These are phyloP conservation scores for Papilionanthe hybrid DNA, from an alignment of 116 monocot genomes.

Conservation along the genomic window DNA sequence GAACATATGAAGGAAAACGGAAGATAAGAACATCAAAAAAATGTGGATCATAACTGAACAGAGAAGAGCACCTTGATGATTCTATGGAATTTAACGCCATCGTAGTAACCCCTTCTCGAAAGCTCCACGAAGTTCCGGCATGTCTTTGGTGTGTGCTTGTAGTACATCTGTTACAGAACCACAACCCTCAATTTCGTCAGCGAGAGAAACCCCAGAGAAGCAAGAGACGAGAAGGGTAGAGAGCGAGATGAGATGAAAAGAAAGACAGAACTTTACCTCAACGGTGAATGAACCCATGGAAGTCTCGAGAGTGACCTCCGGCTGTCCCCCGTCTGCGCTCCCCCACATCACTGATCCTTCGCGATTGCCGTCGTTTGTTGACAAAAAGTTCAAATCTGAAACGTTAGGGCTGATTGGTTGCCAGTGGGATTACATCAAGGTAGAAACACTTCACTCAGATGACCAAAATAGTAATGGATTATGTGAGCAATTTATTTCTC, in stretches of 20 bases:
- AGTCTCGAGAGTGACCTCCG: conserved; percentile 92
- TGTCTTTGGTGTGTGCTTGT: conserved; percentile 95
- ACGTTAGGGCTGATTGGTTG: no score
- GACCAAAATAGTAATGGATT: no score
- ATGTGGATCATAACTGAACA: neutral
- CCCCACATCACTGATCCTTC: conserved; percentile 43
- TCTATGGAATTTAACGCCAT: conserved; percentile 89
- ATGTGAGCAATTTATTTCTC: no score
- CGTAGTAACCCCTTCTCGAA: conserved; percentile 97
- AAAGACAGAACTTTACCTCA: conserved; percentile 38
- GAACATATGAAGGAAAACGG: neutral
- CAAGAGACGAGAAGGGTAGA: neutral
- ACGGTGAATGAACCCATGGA: conserved; percentile 93
- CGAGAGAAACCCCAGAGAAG: conserved; percentile 1
- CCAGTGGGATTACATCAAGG: no score
- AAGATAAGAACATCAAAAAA: neutral
- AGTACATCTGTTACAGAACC: conserved; percentile 68
- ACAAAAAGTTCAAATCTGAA: no score
- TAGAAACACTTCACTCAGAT: no score
- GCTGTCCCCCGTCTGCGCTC: conserved; percentile 64
- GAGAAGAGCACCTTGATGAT: conserved; percentile 75
- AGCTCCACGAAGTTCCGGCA: conserved; percentile 99
- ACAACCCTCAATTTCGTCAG: neutral
- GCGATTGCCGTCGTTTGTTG: no score
- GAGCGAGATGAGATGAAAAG: neutral